phyloP scores from a whole-genome alignment of 1,284 basidiomycete species.

The Malassezia caprae region DNA sequence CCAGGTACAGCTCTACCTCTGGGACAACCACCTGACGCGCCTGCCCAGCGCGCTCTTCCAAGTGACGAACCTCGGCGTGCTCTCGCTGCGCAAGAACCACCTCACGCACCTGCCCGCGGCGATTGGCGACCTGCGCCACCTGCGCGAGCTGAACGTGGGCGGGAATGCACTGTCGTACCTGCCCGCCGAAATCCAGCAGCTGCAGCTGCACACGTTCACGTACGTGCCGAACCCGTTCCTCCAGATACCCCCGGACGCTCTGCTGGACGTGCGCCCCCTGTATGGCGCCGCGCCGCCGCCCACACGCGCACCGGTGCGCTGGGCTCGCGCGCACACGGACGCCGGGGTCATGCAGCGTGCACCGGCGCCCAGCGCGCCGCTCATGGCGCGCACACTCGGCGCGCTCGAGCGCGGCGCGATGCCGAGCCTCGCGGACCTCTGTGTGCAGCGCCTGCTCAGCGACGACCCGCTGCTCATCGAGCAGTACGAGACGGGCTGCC shows the following conservation, averaged over 20 bases:
- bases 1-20: conserved; percentile 19
- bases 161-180: conserved; percentile 34
- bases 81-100: conserved; percentile 42
- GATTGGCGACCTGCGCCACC: conserved; percentile 35
- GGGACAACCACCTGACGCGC: conserved; percentile 29
- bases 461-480: conserved; percentile 29
- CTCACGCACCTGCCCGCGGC: conserved; percentile 35
- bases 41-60: conserved; percentile 43
- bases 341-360: neutral
- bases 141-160: conserved; percentile 38
- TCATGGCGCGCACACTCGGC: conserved; percentile 22
- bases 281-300: conserved; percentile 1
- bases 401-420: conserved; percentile 14
- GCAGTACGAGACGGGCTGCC: conserved; percentile 35
- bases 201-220: conserved; percentile 33
- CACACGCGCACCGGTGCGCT: conserved; percentile 11
- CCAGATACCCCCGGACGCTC: conserved; percentile 21
- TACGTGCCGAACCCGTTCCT: conserved; percentile 41
- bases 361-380: neutral
- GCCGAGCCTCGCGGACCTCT: conserved; percentile 30
- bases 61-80: conserved; percentile 36
- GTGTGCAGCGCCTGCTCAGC: conserved; percentile 32
- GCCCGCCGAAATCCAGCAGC: conserved; percentile 40
- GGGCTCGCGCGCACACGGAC: conserved; percentile 21
- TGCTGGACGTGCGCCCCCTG: neutral